Percentiles rank a stretch among this genome's conserved stretches.
Conservation (phyloP, 768 basidiomycete genomes). For the Boletus insuetus region DNA sequence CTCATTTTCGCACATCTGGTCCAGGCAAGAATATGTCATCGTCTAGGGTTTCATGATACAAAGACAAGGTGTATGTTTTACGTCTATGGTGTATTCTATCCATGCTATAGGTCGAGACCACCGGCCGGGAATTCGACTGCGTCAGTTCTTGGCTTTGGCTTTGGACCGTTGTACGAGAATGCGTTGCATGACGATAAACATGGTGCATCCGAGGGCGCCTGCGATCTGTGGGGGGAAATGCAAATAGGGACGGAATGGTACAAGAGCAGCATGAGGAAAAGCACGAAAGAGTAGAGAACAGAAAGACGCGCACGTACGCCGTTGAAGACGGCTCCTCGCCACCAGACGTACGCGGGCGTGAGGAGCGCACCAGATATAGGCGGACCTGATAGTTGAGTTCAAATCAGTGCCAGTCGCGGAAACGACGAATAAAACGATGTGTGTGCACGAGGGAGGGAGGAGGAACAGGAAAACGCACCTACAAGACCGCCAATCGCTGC, state of each 20-base stretch:
- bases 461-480: constrained; percentile 6
- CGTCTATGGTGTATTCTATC: not conserved
- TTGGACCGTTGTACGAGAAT: constrained; percentile 16
- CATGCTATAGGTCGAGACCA: not conserved
- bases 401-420: not conserved
- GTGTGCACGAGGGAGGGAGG: not conserved
- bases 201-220: constrained; percentile 22
- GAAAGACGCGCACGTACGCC: constrained; percentile 32
- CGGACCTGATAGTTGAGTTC: constrained; percentile 32
- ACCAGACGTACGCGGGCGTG: constrained; percentile 52
- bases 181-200: constrained; percentile 27
- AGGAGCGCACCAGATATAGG: constrained; percentile 60
- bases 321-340: constrained; percentile 54
- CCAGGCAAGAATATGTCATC: too few relatives aligned
- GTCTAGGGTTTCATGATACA: too few relatives aligned
- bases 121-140: not conserved
- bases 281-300: too few relatives aligned
- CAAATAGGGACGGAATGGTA: not conserved
- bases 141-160: not conserved
- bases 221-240: constrained; percentile 9
- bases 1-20: too few relatives aligned
- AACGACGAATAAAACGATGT: not conserved
- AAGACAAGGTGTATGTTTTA: not conserved
- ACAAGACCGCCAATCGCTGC: constrained; percentile 26
- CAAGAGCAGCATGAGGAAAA: too few relatives aligned